Percentiles rank a stretch among this genome's conserved stretches.
These are phyloP conservation scores for Colletotrichum orchidophilum DNA, from an alignment of 2,329 filamentous ascomycete genomes.

Conservation along the genomic window DNA sequence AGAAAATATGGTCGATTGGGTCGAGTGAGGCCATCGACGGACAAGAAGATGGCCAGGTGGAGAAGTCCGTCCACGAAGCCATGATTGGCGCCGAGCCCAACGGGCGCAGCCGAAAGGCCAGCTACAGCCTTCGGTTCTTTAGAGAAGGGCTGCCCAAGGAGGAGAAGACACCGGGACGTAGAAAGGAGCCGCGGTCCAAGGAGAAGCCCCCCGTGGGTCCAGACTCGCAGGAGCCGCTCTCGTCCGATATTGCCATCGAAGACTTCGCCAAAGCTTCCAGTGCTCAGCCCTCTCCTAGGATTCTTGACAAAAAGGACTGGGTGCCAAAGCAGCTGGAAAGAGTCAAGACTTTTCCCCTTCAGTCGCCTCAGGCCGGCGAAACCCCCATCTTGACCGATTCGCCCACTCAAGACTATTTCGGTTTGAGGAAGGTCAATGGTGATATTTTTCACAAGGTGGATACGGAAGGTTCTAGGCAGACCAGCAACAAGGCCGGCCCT, in stretches of 20 bases:
- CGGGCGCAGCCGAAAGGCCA: conserved; percentile 73
- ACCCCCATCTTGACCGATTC: conserved; percentile 32
- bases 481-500: conserved; percentile 13
- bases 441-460: conserved; percentile 35
- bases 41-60: conserved; percentile 64
- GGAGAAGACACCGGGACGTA: conserved; percentile 58
- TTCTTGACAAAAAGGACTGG: conserved; percentile 36
- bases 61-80: conserved; percentile 71
- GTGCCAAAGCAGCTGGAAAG: conserved; percentile 23
- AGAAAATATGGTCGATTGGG: conserved; percentile 73
- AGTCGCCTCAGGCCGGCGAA: conserved; percentile 28
- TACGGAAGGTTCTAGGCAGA: background rate
- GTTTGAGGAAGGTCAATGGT: conserved; percentile 31
- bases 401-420: conserved; percentile 34
- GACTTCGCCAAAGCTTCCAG: conserved; percentile 25
- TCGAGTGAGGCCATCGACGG: conserved; percentile 56
- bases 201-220: conserved; percentile 52
- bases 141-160: conserved; percentile 70
- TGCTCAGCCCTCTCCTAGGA: conserved; percentile 35
- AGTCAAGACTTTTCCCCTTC: conserved; percentile 29
- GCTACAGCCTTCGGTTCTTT: conserved; percentile 74
- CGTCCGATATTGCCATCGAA: conserved; percentile 31
- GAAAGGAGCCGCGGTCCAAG: conserved; percentile 56
- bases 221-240: conserved; percentile 39
- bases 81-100: conserved; percentile 70